These are phyloP conservation scores for Gossypium trilobum DNA, from an alignment of 441 rosid genomes.

Conservation along the genomic window DNA sequence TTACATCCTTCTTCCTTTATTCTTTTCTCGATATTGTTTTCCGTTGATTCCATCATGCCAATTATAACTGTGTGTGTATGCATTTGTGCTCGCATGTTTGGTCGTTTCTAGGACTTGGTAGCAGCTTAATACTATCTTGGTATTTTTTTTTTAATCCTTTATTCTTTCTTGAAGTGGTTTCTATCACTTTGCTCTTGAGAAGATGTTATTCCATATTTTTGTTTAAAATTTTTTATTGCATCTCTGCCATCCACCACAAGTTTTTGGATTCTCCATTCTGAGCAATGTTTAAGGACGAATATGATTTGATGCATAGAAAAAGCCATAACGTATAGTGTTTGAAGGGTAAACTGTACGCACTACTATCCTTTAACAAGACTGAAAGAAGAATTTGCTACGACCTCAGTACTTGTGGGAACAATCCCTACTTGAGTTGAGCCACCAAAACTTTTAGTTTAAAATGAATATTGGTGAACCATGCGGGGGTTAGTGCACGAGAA, in stretches of 20 bases:
- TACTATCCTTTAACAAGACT: not conserved
- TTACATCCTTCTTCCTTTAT: slow-evolving; percentile 3
- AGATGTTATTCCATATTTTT: not conserved
- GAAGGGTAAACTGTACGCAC: not conserved
- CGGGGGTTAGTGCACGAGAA: not conserved
- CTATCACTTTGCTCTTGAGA: not conserved
- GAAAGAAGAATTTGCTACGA: not conserved
- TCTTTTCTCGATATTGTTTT: not conserved
- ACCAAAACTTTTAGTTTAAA: not conserved
- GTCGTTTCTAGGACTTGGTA: not conserved
- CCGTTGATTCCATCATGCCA: not conserved
- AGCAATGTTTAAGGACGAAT: slow-evolving; percentile 7
- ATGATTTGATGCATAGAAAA: not conserved
- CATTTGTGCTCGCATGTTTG: not conserved
- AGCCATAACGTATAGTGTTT: not conserved
- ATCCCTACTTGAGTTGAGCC: not conserved
- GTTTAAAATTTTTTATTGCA: not conserved
- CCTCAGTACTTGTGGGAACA: not conserved
- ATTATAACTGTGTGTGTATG: not conserved
- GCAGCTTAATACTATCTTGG: not conserved
- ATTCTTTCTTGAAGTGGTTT: not conserved
- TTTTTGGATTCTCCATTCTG: not conserved
- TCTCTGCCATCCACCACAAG: not conserved
- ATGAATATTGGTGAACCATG: not conserved
- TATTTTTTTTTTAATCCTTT: not conserved